Conservation (phyloP, 169 alveolate genomes). For the Plasmodium gallinaceum region DNA sequence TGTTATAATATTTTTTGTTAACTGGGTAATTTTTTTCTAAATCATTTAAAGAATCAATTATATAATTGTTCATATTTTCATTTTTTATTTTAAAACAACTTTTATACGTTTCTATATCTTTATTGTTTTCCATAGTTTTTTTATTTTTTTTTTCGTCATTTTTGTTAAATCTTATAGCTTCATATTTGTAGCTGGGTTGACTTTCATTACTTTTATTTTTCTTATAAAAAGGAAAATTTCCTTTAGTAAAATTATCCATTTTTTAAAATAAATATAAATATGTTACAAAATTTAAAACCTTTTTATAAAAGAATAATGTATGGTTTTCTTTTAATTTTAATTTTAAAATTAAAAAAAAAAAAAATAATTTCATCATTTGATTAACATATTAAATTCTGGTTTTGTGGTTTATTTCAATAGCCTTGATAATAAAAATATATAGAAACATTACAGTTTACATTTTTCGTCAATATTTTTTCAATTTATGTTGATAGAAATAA, state of each 20-base stretch:
- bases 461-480: slow-evolving; percentile 1
- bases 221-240: slow-evolving; percentile 19
- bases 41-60: slow-evolving; percentile 1
- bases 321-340: not conserved
- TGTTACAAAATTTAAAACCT: slow-evolving; percentile 7
- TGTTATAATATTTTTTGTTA: not conserved
- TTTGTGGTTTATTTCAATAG: not conserved
- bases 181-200: slow-evolving; percentile 28
- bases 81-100: not conserved
- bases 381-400: not conserved
- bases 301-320: not conserved
- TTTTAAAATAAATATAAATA: not conserved
- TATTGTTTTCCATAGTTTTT: not conserved
- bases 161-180: slow-evolving; percentile 24
- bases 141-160: slow-evolving; percentile 34
- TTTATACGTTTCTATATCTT: not conserved
- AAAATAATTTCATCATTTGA: slow-evolving; percentile 5
- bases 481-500: not conserved
- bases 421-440: not conserved
- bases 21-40: not conserved
- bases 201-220: slow-evolving; percentile 59
- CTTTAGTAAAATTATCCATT: slow-evolving; percentile 48
- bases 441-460: slow-evolving; percentile 3
- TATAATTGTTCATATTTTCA: not conserved
- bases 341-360: not conserved